Evolutionary conservation across 495 filamentous ascomycete species (phyloP), one percentile per base, ranked within the genome.

Genomic region (Lindgomyces ingoldianus): DNA sequence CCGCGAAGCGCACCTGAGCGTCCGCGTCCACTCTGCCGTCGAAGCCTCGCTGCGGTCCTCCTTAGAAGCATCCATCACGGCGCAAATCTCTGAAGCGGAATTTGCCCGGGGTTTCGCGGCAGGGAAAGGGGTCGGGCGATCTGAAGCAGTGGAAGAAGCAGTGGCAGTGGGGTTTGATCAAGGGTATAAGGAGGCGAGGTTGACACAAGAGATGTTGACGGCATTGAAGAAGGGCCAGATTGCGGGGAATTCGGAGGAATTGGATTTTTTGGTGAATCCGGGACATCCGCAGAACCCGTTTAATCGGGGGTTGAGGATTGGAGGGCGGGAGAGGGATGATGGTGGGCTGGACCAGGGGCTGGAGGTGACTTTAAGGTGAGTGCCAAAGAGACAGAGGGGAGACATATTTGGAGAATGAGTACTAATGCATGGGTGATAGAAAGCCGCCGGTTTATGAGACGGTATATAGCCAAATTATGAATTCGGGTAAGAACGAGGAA

Each of bases 351-450:
- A 39, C 33, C 33, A 39, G 33, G 33, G 33, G 33, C 33, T 39
- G 33, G 33, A 14, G 33, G 14, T 39, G 6, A 6, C 6, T 39
- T 6, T 39, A 14, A 39, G 14, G 6, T 6, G 33, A 14, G 33
- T 14, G 14, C 33, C 33, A 14, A 39, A 6, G 14, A 39, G 6
- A 8, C 44, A 47, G 14, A 47, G 14, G 8, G n/a, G 18, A 47
- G 6, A 18, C 44, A 47, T 4, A 47, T n/a, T 24, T 19, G 44
- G 6, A 8, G 18, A 4, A 4, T 47, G 16, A 4, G 8, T 47
- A 25, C 18, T 52, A 8, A 27, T 68, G 11, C 61, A 71, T 6
- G 82, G 12, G 16, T 26, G 14, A 26, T 24, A n/a, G n/a, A n/a
- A n/a, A n/a, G n/a, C n/a, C n/a, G n/a, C n/a, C n/a, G n/a, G n/a